phyloP scores from a whole-genome alignment of 148 eudicot species.

The Rhododendron ferrugineum region DNA sequence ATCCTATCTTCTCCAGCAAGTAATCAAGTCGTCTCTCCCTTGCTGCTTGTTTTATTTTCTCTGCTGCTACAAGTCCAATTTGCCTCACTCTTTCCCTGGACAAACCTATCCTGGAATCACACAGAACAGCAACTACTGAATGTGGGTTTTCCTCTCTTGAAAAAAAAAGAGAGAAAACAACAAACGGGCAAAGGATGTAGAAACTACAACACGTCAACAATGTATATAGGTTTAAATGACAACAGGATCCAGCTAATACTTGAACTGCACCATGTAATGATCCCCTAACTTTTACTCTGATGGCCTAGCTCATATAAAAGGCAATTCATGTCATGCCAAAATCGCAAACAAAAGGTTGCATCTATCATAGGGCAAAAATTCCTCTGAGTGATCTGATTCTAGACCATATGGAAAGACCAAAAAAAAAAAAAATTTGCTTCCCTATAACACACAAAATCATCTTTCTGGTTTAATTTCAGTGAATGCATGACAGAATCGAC shows the following conservation, averaged over 20 bases:
- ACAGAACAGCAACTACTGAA: neutral
- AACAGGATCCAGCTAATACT: neutral
- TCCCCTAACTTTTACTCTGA: neutral
- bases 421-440: neutral
- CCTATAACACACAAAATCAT: neutral
- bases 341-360: neutral
- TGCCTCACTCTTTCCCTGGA: conserved; percentile 93
- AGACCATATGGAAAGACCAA: neutral
- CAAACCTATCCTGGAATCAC: conserved; percentile 71
- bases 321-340: neutral
- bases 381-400: neutral
- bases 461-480: neutral
- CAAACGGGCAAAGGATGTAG: neutral
- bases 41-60: conserved; percentile 88
- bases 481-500: conserved; percentile 3
- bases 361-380: neutral
- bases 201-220: neutral
- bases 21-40: conserved; percentile 68
- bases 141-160: neutral
- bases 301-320: neutral
- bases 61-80: conserved; percentile 77
- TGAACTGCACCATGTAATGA: neutral
- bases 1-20: conserved; percentile 51
- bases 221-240: neutral
- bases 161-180: neutral